These are phyloP conservation scores for Colletotrichum navitas DNA, from an alignment of 2,329 filamentous ascomycete genomes.

Conservation along the genomic window DNA sequence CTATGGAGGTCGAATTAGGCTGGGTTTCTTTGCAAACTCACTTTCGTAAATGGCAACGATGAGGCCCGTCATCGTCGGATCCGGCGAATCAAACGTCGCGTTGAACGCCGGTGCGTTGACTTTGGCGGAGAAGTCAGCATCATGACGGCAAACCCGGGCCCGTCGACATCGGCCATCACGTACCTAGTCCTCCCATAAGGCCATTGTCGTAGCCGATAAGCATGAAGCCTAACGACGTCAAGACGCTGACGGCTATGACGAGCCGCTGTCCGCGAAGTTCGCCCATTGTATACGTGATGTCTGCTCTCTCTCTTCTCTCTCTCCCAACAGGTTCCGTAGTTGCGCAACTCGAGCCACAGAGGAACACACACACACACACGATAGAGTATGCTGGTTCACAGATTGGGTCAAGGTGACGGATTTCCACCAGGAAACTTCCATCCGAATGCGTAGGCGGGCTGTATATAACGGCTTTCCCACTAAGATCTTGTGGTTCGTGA, in stretches of 20 bases:
- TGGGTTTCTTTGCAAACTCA: conserved; percentile 12
- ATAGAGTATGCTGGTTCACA: not conserved
- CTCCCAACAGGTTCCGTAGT: not conserved
- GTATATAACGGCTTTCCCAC: conserved; percentile 23
- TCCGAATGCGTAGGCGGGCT: conserved; percentile 13
- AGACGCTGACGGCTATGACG: conserved; percentile 56
- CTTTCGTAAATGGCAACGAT: conserved; percentile 62
- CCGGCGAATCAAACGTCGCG: conserved; percentile 55
- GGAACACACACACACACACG: not conserved
- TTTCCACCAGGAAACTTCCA: not conserved
- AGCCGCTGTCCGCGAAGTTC: conserved; percentile 51
- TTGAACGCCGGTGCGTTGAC: conserved; percentile 57
- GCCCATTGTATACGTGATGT: conserved; percentile 4
- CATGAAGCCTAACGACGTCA: conserved; percentile 62
- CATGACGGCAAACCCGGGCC: conserved; percentile 16
- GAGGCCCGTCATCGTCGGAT: conserved; percentile 56
- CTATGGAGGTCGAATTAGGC: not conserved
- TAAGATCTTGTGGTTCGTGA: conserved; percentile 7
- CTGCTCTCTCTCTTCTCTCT: not conserved
- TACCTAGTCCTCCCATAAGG: conserved; percentile 55
- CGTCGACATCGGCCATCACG: not conserved
- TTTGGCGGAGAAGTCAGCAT: conserved; percentile 40
- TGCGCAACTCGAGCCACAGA: not conserved
- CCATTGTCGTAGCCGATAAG: conserved; percentile 63
- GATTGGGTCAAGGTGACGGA: no score